Evolutionary conservation across 2,329 filamentous ascomycete genomes (phyloP).

Genomic region (Paramyrothecium sp.): DNA sequence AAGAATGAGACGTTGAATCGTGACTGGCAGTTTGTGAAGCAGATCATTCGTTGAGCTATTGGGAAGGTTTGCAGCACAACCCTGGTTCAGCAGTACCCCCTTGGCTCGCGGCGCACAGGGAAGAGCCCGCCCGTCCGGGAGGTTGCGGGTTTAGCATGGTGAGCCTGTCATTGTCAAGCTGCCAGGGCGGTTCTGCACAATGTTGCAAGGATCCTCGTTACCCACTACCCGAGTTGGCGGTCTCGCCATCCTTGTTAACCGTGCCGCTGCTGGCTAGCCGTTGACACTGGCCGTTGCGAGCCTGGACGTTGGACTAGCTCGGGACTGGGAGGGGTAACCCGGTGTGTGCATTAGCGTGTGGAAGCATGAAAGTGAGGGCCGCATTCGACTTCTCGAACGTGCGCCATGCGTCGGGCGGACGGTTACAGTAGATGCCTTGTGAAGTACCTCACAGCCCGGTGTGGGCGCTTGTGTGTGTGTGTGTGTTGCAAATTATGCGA

Average conservation of each 20-base stretch:
- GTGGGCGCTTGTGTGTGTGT: too few species aligned
- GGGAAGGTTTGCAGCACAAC: not conserved
- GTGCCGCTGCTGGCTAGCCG: slow-evolving; percentile 15
- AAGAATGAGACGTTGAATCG: too few species aligned
- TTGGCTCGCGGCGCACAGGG: not conserved
- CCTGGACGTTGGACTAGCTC: slow-evolving; percentile 6
- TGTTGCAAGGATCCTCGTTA: not conserved
- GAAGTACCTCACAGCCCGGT: too few species aligned
- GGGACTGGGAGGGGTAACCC: not conserved
- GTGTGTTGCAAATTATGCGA: too few species aligned
- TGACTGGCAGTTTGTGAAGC: too few species aligned
- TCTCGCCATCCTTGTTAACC: slow-evolving; percentile 24
- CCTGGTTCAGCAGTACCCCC: not conserved
- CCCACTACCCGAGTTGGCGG: slow-evolving; percentile 22
- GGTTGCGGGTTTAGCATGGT: not conserved
- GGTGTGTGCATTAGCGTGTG: not conserved
- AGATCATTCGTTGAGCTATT: too few species aligned
- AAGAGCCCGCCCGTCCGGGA: not conserved
- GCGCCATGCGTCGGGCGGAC: too few species aligned
- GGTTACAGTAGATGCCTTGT: too few species aligned
- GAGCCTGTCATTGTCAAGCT: not conserved
- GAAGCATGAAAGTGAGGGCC: not conserved
- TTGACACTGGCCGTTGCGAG: slow-evolving; percentile 20
- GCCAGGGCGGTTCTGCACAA: not conserved
- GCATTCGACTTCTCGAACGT: too few species aligned